phyloP scores from a whole-genome alignment of 2,329 filamentous ascomycete genomes.

The Pyrenophora graminea region DNA sequence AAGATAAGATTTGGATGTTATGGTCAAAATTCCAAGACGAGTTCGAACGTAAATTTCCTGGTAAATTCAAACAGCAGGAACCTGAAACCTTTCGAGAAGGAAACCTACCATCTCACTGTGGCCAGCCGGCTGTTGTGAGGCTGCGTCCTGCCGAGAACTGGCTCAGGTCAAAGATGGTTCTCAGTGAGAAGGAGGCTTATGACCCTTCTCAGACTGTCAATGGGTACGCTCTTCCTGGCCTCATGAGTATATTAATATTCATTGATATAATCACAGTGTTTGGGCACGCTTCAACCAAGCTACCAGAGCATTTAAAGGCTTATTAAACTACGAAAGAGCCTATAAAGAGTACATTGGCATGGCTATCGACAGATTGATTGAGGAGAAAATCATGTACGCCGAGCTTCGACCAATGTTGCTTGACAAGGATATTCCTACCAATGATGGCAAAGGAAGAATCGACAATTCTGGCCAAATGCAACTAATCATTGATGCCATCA shows the following conservation, averaged over 20 bases:
- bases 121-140: conserved; percentile 16
- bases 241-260: background rate
- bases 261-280: conserved; percentile 42
- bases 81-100: conserved; percentile 3
- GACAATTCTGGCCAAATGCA: conserved; percentile 64
- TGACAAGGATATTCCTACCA: conserved; percentile 64
- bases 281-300: conserved; percentile 69
- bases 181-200: conserved; percentile 65
- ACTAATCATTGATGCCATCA: conserved; percentile 52
- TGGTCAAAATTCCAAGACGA: conserved; percentile 51
- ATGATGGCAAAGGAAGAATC: conserved; percentile 59
- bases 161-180: conserved; percentile 66
- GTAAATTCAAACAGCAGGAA: conserved; percentile 14
- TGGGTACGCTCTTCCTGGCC: conserved; percentile 53
- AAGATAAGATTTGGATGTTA: conserved; percentile 47
- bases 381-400: conserved; percentile 71
- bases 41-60: conserved; percentile 44
- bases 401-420: conserved; percentile 73
- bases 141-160: conserved; percentile 52
- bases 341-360: conserved; percentile 64
- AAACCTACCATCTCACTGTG: conserved; percentile 15
- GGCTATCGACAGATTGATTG: conserved; percentile 65
- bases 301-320: conserved; percentile 73
- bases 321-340: conserved; percentile 68
- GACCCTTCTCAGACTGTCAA: conserved; percentile 52